A percentile compares a stretch with the other conserved stretches of the same genome.
phyloP scores from a whole-genome alignment of 768 basidiomycete species.

The Collybia sordida region DNA sequence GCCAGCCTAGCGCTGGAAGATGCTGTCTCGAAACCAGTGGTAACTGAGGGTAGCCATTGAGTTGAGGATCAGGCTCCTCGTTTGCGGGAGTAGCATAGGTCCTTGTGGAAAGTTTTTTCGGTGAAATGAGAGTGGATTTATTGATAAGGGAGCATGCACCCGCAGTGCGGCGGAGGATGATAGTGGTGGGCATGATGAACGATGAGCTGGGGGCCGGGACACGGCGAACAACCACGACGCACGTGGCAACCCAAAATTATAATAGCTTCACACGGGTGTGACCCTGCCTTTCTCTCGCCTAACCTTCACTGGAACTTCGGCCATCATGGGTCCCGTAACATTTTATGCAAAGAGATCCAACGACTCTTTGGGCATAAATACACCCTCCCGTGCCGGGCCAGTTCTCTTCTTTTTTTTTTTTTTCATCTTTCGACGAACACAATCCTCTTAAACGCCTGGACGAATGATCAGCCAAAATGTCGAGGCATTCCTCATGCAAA shows the following conservation, averaged over 20 bases:
- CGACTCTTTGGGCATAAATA: slow-evolving; percentile 12
- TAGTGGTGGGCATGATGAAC: slow-evolving; percentile 35
- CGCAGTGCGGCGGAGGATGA: slow-evolving; percentile 38
- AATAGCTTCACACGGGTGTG: slow-evolving; percentile 12
- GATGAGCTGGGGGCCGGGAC: slow-evolving; percentile 10
- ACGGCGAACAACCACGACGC: slow-evolving; percentile 10
- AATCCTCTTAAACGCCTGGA: neutral
- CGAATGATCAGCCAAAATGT: slow-evolving; percentile 32
- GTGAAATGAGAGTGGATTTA: slow-evolving; percentile 11
- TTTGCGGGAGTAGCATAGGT: slow-evolving; percentile 33
- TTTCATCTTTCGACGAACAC: slow-evolving; percentile 12
- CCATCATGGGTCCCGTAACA: slow-evolving; percentile 25
- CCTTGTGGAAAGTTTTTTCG: slow-evolving; percentile 16
- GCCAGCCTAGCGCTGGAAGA: slow-evolving; percentile 68
- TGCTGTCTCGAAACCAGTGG: slow-evolving; percentile 67
- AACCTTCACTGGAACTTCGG: slow-evolving; percentile 13
- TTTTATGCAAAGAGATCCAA: slow-evolving; percentile 17
- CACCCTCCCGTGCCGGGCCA: slow-evolving; percentile 6
- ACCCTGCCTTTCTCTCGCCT: slow-evolving; percentile 10
- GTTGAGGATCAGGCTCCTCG: slow-evolving; percentile 59
- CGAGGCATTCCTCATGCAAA: slow-evolving; percentile 40
- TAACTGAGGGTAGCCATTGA: slow-evolving; percentile 72
- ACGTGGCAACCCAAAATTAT: slow-evolving; percentile 9
- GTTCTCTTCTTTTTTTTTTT: slow-evolving; percentile 12
- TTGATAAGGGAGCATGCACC: slow-evolving; percentile 28